phyloP scores from a whole-genome alignment of 2,329 filamentous ascomycete species.

The Alternaria triticimaculans region DNA sequence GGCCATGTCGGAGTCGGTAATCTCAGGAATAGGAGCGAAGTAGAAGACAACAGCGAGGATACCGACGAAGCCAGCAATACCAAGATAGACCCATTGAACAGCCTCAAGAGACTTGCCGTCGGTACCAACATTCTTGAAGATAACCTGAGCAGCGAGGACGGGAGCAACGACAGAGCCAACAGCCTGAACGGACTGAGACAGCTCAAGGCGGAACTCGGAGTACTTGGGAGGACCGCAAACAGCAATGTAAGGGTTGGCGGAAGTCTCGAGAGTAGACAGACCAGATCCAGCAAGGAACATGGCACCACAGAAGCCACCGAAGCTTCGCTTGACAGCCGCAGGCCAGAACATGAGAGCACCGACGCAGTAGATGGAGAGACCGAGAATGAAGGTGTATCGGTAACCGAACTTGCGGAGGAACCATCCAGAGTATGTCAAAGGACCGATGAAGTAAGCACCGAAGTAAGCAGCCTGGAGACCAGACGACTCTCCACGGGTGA shows the following conservation, averaged over 20 bases:
- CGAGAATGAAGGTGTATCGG: slow-evolving; percentile 80
- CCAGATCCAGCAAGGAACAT: slow-evolving; percentile 78
- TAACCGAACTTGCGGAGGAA: slow-evolving; percentile 78
- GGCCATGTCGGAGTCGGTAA: slow-evolving; percentile 72
- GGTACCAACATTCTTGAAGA: slow-evolving; percentile 70
- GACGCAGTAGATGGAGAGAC: slow-evolving; percentile 70
- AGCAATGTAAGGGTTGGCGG: slow-evolving; percentile 66
- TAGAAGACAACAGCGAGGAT: slow-evolving; percentile 71
- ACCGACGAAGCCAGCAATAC: slow-evolving; percentile 75
- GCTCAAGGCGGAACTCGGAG: slow-evolving; percentile 77
- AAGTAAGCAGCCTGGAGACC: slow-evolving; percentile 71
- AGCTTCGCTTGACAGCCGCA: slow-evolving; percentile 73
- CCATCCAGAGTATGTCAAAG: slow-evolving; percentile 61
- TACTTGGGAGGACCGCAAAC: slow-evolving; percentile 77
- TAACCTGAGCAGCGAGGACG: slow-evolving; percentile 74
- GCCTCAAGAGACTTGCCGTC: slow-evolving; percentile 64
- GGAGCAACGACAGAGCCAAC: slow-evolving; percentile 77
- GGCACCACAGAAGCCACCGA: slow-evolving; percentile 74
- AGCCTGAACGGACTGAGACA: slow-evolving; percentile 79
- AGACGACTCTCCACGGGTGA: slow-evolving; percentile 62
- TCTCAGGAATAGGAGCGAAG: slow-evolving; percentile 63
- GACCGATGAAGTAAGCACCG: slow-evolving; percentile 63
- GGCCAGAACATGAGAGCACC: slow-evolving; percentile 86
- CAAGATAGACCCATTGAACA: slow-evolving; percentile 83
- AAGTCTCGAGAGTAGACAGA: slow-evolving; percentile 76